These are phyloP conservation scores for Aspergillus kassunensis DNA, from an alignment of 495 filamentous ascomycete species.

Conservation along the genomic window DNA sequence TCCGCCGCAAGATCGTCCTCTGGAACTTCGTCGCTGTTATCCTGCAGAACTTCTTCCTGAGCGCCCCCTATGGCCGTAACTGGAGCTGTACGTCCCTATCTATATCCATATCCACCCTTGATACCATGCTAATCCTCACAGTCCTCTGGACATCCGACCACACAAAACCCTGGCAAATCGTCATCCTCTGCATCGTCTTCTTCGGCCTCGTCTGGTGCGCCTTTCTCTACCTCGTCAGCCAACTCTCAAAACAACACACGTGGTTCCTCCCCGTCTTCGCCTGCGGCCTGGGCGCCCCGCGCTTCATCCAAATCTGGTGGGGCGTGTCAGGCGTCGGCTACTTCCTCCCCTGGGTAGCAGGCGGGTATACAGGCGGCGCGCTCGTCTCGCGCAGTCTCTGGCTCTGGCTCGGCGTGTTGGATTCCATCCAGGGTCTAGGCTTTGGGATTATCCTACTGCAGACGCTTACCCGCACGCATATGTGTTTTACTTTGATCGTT, in stretches of 20 bases:
- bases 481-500: constrained; percentile 45
- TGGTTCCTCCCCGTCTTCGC: constrained; percentile 49
- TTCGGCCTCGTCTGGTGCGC: constrained; percentile 42
- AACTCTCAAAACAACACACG: constrained; percentile 40
- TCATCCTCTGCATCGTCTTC: constrained; percentile 41
- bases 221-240: constrained; percentile 36
- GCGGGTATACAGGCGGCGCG: constrained; percentile 36
- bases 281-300: constrained; percentile 45
- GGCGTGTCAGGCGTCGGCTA: constrained; percentile 41
- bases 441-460: constrained; percentile 50
- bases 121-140: not conserved
- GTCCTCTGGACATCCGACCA: constrained; percentile 46
- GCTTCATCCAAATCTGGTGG: constrained; percentile 50
- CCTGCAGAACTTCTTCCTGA: constrained; percentile 46
- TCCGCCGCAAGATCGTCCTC: constrained; percentile 44
- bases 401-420: constrained; percentile 48
- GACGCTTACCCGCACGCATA: constrained; percentile 46
- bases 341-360: constrained; percentile 44
- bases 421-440: constrained; percentile 44
- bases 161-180: constrained; percentile 40
- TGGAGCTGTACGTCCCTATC: constrained; percentile 37
- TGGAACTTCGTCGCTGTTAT: constrained; percentile 47
- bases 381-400: constrained; percentile 43
- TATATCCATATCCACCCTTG: not conserved
- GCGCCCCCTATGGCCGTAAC: constrained; percentile 47